Base-by-base conservation (phyloP, 2,329 filamentous ascomycete species). In the Aspergillus sp. region DNA sequence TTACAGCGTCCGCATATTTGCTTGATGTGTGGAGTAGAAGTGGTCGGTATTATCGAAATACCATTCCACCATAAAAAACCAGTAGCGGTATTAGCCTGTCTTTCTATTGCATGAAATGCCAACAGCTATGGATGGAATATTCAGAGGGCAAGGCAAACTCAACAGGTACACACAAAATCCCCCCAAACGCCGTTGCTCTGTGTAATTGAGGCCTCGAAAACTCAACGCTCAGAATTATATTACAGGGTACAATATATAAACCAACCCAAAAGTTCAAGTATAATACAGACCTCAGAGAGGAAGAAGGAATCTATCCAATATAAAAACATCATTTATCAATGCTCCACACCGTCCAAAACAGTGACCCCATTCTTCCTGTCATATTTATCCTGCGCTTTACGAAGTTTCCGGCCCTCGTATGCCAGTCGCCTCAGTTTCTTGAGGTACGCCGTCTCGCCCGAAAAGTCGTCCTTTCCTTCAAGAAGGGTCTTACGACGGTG, bases 371-470 rank as follows among this genome's bases (percentile, higher is more conserved):
- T 66, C 45, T 73, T 67, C 56, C 78, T 72, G 56, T 87, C 83
- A 30, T 80, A 66, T 66, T 78, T 65, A 55, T 86, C 82, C 68
- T 87, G 77, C 61, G 74, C 58, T 53, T 78, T 67, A 57, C 91
- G 83, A 73, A 83, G 89, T 49, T 70, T 59, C 43, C 83, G 80
- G 7, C 92, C 91, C 52, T 77, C 68, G 12, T 78, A 64, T 53
- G 81, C 86, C 61, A 85, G 71, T 1, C 60, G 57, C 11, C 71
- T 70, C 48, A 79, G 59, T 42, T 63, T 64, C 20, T 59, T 59
- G 20, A 75, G 64, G 53, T 85, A 85, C 3, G 68, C 65, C 1
- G 74, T 74, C 12, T 75, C 75, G 13, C 78, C 72, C 4, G 75
- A 74, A 13, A 79, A 76, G 11, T 80, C 74, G 12, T 74, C 71